Conservation (phyloP, 2,329 filamentous ascomycete species). For the Aspergillus fumigatus region DNA sequence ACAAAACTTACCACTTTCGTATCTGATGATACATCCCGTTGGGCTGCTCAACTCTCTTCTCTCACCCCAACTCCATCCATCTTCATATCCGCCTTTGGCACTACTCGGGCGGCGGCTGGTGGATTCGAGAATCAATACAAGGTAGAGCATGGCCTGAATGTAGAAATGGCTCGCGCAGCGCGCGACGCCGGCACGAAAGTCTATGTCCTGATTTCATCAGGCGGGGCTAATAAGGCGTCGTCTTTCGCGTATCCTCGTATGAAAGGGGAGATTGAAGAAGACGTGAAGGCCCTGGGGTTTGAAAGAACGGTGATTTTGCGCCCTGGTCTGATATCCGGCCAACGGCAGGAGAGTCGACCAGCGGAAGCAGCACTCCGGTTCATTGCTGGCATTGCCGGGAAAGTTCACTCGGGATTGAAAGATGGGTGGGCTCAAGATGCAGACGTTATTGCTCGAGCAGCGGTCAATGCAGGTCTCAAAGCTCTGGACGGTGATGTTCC, state of each 20-base stretch:
- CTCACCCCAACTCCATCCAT: slow-evolving; percentile 55
- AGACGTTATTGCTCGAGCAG: slow-evolving; percentile 57
- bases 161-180: slow-evolving; percentile 71
- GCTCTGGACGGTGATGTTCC: slow-evolving; percentile 38
- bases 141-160: slow-evolving; percentile 82
- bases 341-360: slow-evolving; percentile 58
- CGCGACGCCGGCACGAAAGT: slow-evolving; percentile 66
- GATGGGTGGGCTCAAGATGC: slow-evolving; percentile 70
- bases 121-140: slow-evolving; percentile 75
- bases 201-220: slow-evolving; percentile 71
- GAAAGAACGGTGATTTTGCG: slow-evolving; percentile 69
- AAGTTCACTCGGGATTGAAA: slow-evolving; percentile 50
- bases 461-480: slow-evolving; percentile 35
- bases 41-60: slow-evolving; percentile 57
- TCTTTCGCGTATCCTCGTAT: slow-evolving; percentile 59
- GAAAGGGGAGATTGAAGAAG: slow-evolving; percentile 84
- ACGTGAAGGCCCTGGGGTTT: slow-evolving; percentile 66
- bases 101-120: slow-evolving; percentile 71
- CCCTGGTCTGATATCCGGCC: slow-evolving; percentile 72
- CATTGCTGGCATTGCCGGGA: slow-evolving; percentile 54
- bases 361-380: slow-evolving; percentile 55
- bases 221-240: slow-evolving; percentile 49
- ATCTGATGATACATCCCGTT: slow-evolving; percentile 64
- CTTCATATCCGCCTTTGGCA: slow-evolving; percentile 76
- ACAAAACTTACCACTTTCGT: slow-evolving; percentile 63